A percentile compares a stretch with the other conserved stretches of the same genome.
These are phyloP conservation scores for Aspergillus leporis DNA, from an alignment of 495 filamentous ascomycete genomes.

Conservation along the genomic window DNA sequence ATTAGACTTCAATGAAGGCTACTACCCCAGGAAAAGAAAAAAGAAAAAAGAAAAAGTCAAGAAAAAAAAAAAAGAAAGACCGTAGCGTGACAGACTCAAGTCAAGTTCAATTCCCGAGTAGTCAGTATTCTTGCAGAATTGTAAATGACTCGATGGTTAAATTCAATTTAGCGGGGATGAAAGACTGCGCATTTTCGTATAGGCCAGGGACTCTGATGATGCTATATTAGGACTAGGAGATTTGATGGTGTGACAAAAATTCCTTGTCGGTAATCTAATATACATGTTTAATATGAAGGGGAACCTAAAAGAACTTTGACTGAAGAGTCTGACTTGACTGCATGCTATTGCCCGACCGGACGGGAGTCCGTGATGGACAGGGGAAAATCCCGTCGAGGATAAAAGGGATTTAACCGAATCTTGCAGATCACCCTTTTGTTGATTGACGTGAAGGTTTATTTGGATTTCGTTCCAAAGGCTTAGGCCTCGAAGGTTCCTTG, in stretches of 20 bases:
- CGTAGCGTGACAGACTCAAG: not conserved
- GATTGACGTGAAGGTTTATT: not conserved
- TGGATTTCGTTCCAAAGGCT: not conserved
- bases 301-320: not conserved
- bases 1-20: not conserved
- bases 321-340: not conserved
- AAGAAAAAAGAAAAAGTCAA: conserved; percentile 7
- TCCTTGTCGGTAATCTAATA: not conserved
- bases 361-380: conserved; percentile 19
- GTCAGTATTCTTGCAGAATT: not conserved
- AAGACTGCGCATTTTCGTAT: not conserved
- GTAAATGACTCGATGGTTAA: not conserved
- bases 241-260: not conserved
- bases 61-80: not conserved
- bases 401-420: conserved; percentile 5
- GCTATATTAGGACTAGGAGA: not conserved
- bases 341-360: conserved; percentile 14
- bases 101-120: not conserved
- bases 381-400: conserved; percentile 21
- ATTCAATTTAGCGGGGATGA: not conserved
- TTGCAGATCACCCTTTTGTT: not conserved
- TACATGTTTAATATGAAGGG: not conserved
- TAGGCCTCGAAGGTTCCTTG: too few relatives aligned
- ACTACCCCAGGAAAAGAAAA: not conserved
- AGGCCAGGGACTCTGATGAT: not conserved